A percentile compares a stretch with the other conserved stretches of the same genome.
Conservation (phyloP, 495 filamentous ascomycete species). For the Evansstolkia leycettana region DNA sequence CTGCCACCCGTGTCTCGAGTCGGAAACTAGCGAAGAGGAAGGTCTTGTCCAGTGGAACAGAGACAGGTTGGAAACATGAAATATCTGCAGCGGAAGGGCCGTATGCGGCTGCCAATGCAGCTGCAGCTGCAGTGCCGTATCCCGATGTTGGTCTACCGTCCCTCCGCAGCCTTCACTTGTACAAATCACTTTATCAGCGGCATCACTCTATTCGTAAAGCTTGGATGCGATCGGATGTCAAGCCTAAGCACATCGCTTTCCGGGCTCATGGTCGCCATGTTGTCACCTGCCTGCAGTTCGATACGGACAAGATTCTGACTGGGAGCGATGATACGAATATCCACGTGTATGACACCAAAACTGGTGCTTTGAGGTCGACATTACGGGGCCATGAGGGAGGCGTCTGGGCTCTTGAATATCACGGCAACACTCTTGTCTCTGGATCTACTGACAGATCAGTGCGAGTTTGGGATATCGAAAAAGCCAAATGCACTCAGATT, state of each 20-base stretch:
- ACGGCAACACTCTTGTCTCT: constrained; percentile 88
- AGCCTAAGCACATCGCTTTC: constrained; percentile 92
- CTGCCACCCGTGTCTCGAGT: constrained; percentile 28
- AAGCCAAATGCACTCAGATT: constrained; percentile 79
- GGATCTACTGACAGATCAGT: constrained; percentile 95
- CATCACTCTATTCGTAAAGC: constrained; percentile 78
- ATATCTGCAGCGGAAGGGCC: constrained; percentile 57
- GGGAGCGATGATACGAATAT: constrained; percentile 97
- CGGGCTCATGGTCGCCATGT: constrained; percentile 91
- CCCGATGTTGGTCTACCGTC: constrained; percentile 67
- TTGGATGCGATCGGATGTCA: constrained; percentile 78
- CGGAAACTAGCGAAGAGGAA: constrained; percentile 45
- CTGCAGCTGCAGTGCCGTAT: constrained; percentile 67
- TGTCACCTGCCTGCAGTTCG: constrained; percentile 95
- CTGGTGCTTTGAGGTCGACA: constrained; percentile 67
- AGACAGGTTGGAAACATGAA: constrained; percentile 31
- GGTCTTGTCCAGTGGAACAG: constrained; percentile 31
- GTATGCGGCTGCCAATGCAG: constrained; percentile 72
- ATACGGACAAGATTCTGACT: constrained; percentile 94
- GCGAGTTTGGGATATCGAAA: constrained; percentile 93
- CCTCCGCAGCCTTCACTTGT: constrained; percentile 75
- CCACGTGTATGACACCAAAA: constrained; percentile 96
- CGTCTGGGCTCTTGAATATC: constrained; percentile 95
- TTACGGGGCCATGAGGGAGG: constrained; percentile 92
- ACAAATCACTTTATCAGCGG: constrained; percentile 90